Conservation (phyloP, 495 filamentous ascomycete species). For the Daldinia vernicosa region DNA sequence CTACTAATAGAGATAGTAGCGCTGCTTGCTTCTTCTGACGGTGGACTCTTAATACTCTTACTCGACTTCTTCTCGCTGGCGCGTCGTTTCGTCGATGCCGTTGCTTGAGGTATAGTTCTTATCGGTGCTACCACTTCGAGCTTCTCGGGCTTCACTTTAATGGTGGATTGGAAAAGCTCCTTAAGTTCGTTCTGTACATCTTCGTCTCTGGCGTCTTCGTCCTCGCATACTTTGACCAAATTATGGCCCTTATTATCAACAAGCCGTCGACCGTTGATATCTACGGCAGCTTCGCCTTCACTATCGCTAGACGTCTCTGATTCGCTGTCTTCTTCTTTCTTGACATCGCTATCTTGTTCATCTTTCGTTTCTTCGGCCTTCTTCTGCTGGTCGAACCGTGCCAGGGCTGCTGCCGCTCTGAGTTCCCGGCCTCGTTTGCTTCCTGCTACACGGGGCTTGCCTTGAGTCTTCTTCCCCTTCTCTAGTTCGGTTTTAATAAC, state of each 20-base stretch:
- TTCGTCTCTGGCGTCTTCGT: conserved; percentile 68
- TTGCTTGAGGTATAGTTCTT: conserved; percentile 1
- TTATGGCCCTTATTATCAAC: conserved; percentile 67
- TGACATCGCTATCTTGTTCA: conserved; percentile 45
- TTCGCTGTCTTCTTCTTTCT: conserved; percentile 46
- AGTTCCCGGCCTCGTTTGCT: conserved; percentile 77
- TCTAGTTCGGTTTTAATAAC: conserved; percentile 69
- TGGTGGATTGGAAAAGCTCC: conserved; percentile 58
- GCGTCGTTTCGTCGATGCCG: neutral
- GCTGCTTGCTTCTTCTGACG: conserved; percentile 4
- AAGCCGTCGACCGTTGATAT: conserved; percentile 67
- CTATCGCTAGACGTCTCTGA: conserved; percentile 53
- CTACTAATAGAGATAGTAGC: conserved; percentile 22
- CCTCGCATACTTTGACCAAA: conserved; percentile 76
- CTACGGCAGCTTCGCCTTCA: conserved; percentile 55
- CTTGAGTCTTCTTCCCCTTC: conserved; percentile 64
- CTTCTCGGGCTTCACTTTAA: conserved; percentile 37
- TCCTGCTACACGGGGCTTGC: conserved; percentile 74
- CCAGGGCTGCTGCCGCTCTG: conserved; percentile 77
- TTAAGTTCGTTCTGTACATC: conserved; percentile 68
- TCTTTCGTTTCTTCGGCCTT: conserved; percentile 53
- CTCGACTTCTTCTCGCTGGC: neutral
- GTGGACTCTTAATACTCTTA: conserved; percentile 2
- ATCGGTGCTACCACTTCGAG: neutral
- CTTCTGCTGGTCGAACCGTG: conserved; percentile 70